Conservation (phyloP, 805 yeast species). For the Metschnikowia santaceciliae region DNA sequence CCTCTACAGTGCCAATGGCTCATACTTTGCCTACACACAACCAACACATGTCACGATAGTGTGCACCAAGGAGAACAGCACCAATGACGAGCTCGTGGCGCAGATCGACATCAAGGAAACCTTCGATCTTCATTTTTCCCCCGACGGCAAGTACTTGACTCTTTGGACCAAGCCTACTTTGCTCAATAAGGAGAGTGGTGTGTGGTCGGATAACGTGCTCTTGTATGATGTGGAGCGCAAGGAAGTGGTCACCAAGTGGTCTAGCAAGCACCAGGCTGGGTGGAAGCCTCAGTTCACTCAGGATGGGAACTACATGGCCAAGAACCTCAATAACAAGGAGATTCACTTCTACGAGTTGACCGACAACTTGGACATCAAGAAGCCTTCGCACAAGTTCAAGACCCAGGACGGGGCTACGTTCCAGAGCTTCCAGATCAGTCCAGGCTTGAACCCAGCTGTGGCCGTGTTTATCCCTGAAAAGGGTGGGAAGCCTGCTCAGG, state of each 20-base stretch:
- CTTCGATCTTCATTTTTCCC: slow-evolving; percentile 84
- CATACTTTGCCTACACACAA: slow-evolving; percentile 67
- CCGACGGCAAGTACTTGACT: slow-evolving; percentile 73
- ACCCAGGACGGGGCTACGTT: slow-evolving; percentile 45
- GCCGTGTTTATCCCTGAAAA: slow-evolving; percentile 89
- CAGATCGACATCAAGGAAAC: slow-evolving; percentile 60
- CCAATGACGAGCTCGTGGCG: slow-evolving; percentile 41
- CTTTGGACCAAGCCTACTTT: slow-evolving; percentile 88
- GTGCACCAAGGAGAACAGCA: slow-evolving; percentile 43
- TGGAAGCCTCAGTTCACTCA: slow-evolving; percentile 91
- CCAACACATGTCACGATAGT: slow-evolving; percentile 56
- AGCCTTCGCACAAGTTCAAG: slow-evolving; percentile 56
- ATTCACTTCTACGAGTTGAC: slow-evolving; percentile 63
- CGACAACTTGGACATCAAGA: slow-evolving; percentile 28
- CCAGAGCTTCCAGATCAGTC: slow-evolving; percentile 65
- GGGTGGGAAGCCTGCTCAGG: slow-evolving; percentile 84
- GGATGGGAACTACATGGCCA: slow-evolving; percentile 71
- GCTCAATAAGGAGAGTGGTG: slow-evolving; percentile 60
- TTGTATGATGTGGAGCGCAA: slow-evolving; percentile 55
- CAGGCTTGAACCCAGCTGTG: slow-evolving; percentile 85
- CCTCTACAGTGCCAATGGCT: slow-evolving; percentile 64
- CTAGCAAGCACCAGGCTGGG: slow-evolving; percentile 78
- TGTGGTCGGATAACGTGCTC: slow-evolving; percentile 74
- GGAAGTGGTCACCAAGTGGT: slow-evolving; percentile 54
- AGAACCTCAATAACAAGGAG: slow-evolving; percentile 52